A percentile compares a stretch with the other conserved stretches of the same genome.
Evolutionary conservation across 2,329 filamentous ascomycete genomes (phyloP).

Genomic region (Curvularia sp.): DNA sequence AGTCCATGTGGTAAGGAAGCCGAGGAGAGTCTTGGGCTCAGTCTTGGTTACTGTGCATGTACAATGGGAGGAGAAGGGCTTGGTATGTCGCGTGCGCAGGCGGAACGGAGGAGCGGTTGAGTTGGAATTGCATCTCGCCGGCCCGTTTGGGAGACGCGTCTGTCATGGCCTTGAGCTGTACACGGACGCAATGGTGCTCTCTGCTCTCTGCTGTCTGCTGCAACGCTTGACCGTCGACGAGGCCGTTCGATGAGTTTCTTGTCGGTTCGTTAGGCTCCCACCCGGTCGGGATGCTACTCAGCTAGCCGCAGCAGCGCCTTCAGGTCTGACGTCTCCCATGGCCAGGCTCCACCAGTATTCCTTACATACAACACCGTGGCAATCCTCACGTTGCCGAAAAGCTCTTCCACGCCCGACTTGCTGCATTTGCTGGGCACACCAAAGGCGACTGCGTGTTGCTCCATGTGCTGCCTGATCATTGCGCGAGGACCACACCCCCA

Average conservation of each 20-base stretch:
- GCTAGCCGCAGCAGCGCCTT: conserved; percentile 31
- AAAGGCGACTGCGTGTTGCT: conserved; percentile 12
- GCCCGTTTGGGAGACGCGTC: neutral
- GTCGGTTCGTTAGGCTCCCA: conserved; percentile 22
- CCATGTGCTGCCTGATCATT: conserved; percentile 42
- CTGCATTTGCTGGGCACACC: neutral
- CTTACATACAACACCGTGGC: conserved; percentile 24
- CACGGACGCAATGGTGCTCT: too few relatives aligned
- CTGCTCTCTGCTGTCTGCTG: too few relatives aligned
- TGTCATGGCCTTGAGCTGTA: neutral
- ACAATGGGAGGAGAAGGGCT: neutral
- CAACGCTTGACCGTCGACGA: conserved; percentile 4
- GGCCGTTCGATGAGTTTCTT: conserved; percentile 15
- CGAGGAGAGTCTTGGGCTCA: neutral
- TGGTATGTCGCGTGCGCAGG: conserved; percentile 20
- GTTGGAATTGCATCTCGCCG: conserved; percentile 4
- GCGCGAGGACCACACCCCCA: conserved; percentile 33
- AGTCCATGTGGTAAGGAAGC: neutral
- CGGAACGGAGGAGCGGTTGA: neutral
- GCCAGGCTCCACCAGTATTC: conserved; percentile 29
- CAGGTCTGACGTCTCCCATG: conserved; percentile 33
- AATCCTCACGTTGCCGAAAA: conserved; percentile 25
- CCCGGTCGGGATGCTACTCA: conserved; percentile 32
- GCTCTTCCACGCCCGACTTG: conserved; percentile 4
- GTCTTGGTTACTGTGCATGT: conserved; percentile 1